A percentile compares a stretch with the other conserved stretches of the same genome.
Evolutionary conservation across 257 asterid species (phyloP).

Genomic region (Primulina tabacum): DNA sequence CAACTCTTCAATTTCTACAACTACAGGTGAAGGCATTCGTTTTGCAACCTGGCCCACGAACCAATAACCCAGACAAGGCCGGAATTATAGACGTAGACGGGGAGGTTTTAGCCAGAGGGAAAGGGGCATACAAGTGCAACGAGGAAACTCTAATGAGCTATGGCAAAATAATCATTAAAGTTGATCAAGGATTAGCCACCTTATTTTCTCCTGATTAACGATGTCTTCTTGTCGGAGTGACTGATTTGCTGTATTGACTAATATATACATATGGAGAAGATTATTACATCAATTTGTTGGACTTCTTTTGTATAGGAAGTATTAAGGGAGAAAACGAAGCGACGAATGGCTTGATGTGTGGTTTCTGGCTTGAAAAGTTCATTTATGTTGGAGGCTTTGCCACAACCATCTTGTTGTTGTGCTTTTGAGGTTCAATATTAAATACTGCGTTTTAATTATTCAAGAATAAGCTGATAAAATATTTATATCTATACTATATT

Average conservation of each 20-base stretch:
- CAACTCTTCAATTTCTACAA: slow-evolving; percentile 16
- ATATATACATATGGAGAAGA: neutral
- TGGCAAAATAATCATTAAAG: slow-evolving; percentile 51
- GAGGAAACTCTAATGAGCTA: slow-evolving; percentile 70
- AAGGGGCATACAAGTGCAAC: slow-evolving; percentile 64
- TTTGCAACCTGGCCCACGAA: slow-evolving; percentile 72
- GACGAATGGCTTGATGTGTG: neutral
- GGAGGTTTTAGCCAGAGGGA: slow-evolving; percentile 76
- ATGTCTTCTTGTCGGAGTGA: neutral
- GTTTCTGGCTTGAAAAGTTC: neutral
- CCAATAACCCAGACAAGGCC: slow-evolving; percentile 39
- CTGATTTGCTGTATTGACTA: neutral
- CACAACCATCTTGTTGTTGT: too few species aligned
- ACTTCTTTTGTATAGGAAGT: neutral
- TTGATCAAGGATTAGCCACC: slow-evolving; percentile 91
- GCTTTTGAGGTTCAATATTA: too few species aligned
- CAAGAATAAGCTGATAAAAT: too few species aligned
- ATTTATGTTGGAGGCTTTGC: too few species aligned
- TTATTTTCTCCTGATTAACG: slow-evolving; percentile 60
- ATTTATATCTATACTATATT: too few species aligned
- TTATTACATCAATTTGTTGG: neutral
- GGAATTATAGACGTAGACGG: slow-evolving; percentile 58
- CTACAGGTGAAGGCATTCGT: slow-evolving; percentile 76
- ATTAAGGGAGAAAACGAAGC: neutral
- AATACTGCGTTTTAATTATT: too few species aligned